Evolutionary conservation across 2,329 filamentous ascomycete species (phyloP), one percentile per base, ranked within the genome.

Genomic region (Xylaria sp.): DNA sequence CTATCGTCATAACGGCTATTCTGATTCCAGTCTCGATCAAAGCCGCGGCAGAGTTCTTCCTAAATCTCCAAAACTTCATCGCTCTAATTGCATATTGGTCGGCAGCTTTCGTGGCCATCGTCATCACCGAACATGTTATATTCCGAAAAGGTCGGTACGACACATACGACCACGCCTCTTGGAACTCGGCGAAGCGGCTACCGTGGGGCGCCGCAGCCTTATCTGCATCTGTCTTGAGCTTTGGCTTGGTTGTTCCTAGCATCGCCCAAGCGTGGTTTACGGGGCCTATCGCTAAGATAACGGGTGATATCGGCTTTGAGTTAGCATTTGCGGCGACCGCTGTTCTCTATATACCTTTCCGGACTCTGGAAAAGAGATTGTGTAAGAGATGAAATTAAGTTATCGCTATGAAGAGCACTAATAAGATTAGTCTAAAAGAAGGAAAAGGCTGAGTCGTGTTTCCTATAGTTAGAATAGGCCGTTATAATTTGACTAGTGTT

Each of bases 261-360:
- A 90, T 90, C 85, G 82, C 82, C 8, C 86, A 89, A 78, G 85
- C 84, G 2, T 90, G 88, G 88, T 91, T 85, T 75, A 86, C 83
- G 6, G 89, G 89, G 0, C 88, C 89, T 0, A 87, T 91, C 72
- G 89, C 88, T 0, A 78, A 84, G 78, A 84, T 73, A 50, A 89
- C 88, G 8, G 90, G 89, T 0, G 89, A 92, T 72, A 87, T 91
- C 75, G 90, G 89, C 0, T 90, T 91, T 66, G 89, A 91, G 80
- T 78, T 89, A 76, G 89, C 89, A 0, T 86, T 91, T 74, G 82
- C 83, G 25, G 75, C 84, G 12, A 81, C 81, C 3, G 79, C 77
- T 20, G 25, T 83, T 55, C 72, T 85, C 25, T 85, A 85, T 71
- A 65, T 84, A 4, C 83, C 82, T 3, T 72, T 85, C 20, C 75